phyloP scores from a whole-genome alignment of 768 basidiomycete species.

The Xerocomellus intermedius region DNA sequence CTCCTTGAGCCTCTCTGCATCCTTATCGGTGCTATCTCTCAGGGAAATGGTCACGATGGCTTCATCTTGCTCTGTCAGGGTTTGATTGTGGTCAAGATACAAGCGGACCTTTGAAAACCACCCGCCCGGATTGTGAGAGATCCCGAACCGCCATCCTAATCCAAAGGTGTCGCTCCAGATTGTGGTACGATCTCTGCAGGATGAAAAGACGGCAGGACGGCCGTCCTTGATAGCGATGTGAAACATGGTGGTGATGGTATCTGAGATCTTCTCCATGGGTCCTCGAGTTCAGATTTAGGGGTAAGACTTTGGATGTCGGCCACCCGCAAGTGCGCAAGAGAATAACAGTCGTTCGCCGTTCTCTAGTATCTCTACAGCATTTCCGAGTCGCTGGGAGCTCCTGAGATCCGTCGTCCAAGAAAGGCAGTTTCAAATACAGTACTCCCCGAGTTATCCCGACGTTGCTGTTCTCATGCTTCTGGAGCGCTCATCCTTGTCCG shows the following conservation, averaged over 20 bases:
- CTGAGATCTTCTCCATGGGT: constrained; percentile 26
- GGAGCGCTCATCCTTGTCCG: too few species aligned
- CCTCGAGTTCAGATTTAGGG: background rate
- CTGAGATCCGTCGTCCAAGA: too few species aligned
- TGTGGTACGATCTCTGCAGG: background rate
- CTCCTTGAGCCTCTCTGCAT: constrained; percentile 6
- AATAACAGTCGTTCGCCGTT: too few species aligned
- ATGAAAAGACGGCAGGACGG: constrained; percentile 16
- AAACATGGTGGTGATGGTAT: constrained; percentile 25
- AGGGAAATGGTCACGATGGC: constrained; percentile 17
- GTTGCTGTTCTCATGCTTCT: too few species aligned
- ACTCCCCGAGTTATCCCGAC: too few species aligned
- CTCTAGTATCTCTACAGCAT: too few species aligned
- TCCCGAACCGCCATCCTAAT: constrained; percentile 28
- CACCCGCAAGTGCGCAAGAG: too few species aligned
- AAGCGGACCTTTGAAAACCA: constrained; percentile 27
- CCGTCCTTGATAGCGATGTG: constrained; percentile 22
- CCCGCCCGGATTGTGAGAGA: constrained; percentile 15
- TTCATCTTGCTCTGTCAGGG: constrained; percentile 19
- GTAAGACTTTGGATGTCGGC: background rate
- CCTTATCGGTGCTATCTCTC: background rate
- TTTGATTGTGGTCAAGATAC: constrained; percentile 29
- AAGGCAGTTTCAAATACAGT: too few species aligned
- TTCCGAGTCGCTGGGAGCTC: too few species aligned
- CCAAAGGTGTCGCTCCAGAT: constrained; percentile 30